phyloP scores from a whole-genome alignment of 2,329 filamentous ascomycete species.

The Harringtonia aguacate region DNA sequence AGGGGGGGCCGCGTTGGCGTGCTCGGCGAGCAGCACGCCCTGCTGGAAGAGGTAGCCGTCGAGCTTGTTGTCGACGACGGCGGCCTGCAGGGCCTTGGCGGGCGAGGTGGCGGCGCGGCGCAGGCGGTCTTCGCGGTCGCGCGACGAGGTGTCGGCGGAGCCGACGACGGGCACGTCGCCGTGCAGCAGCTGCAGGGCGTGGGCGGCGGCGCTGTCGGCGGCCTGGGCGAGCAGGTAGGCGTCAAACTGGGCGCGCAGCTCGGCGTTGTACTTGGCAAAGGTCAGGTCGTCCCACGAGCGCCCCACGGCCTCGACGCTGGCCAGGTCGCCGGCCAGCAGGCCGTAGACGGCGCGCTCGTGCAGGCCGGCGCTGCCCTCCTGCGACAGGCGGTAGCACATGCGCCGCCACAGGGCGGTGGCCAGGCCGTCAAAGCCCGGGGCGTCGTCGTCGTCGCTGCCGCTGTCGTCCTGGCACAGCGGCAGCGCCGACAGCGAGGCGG shows the following conservation, averaged over 20 bases:
- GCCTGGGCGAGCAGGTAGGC: constrained; percentile 12
- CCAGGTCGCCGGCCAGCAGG: constrained; percentile 73
- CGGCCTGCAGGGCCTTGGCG: constrained; percentile 66
- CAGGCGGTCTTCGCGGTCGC: background rate
- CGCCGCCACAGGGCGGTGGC: constrained; percentile 61
- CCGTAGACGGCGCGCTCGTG: constrained; percentile 84
- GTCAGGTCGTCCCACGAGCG: constrained; percentile 34
- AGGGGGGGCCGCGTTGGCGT: constrained; percentile 25
- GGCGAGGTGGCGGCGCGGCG: constrained; percentile 39
- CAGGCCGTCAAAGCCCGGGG: constrained; percentile 28
- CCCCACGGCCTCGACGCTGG: constrained; percentile 54
- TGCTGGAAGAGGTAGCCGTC: constrained; percentile 48
- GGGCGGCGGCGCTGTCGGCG: constrained; percentile 9
- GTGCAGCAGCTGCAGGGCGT: constrained; percentile 10
- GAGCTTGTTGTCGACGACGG: constrained; percentile 56
- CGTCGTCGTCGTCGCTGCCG: constrained; percentile 27
- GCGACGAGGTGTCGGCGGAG: background rate
- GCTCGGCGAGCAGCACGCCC: constrained; percentile 38
- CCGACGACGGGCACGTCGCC: constrained; percentile 8
- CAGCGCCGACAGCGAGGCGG: constrained; percentile 67
- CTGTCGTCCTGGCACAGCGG: constrained; percentile 40
- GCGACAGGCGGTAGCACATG: constrained; percentile 62
- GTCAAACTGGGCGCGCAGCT: constrained; percentile 15
- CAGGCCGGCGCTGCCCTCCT: constrained; percentile 54
- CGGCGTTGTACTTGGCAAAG: constrained; percentile 16